These are phyloP conservation scores for Nymphaea thermarum DNA, from an alignment of 164 flowering plant genomes.

Conservation along the genomic window DNA sequence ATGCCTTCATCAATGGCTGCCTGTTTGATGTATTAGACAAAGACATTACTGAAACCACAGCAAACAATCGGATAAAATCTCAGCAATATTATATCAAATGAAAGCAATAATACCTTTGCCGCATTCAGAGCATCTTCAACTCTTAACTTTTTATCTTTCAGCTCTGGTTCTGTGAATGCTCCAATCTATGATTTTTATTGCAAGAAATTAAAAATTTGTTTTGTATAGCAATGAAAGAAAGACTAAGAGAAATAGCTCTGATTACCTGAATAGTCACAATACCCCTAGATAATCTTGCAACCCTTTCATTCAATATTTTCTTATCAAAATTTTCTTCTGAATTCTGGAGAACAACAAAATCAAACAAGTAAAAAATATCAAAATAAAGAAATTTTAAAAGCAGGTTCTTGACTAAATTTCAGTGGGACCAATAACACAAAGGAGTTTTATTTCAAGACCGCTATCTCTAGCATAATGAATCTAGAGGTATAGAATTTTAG, in stretches of 20 bases:
- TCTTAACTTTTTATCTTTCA: slow-evolving; percentile 79
- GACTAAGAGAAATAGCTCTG: too few species aligned
- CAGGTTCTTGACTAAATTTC: too few species aligned
- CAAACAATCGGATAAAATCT: neutral
- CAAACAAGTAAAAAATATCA: neutral
- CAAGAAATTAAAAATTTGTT: neutral
- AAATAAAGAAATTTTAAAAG: too few species aligned
- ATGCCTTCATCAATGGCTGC: slow-evolving; percentile 95
- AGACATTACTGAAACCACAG: too few species aligned
- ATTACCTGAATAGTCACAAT: slow-evolving; percentile 80
- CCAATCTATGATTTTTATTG: slow-evolving; percentile 45
- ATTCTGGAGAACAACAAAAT: slow-evolving; percentile 35
- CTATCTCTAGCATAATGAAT: too few species aligned
- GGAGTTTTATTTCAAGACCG: too few species aligned
- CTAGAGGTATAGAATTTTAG: too few species aligned
- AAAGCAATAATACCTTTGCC: slow-evolving; percentile 45
- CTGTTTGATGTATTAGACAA: slow-evolving; percentile 19
- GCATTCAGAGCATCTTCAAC: slow-evolving; percentile 95
- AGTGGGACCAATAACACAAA: too few species aligned
- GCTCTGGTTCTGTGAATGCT: slow-evolving; percentile 78
- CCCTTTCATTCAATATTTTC: slow-evolving; percentile 76
- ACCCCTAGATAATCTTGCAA: slow-evolving; percentile 76
- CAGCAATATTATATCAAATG: neutral
- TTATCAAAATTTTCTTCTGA: slow-evolving; percentile 61
- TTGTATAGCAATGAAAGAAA: too few species aligned